Evolutionary conservation across 306 rosid species (phyloP).

Genomic region (Ammopiptanthus mongolicus): DNA sequence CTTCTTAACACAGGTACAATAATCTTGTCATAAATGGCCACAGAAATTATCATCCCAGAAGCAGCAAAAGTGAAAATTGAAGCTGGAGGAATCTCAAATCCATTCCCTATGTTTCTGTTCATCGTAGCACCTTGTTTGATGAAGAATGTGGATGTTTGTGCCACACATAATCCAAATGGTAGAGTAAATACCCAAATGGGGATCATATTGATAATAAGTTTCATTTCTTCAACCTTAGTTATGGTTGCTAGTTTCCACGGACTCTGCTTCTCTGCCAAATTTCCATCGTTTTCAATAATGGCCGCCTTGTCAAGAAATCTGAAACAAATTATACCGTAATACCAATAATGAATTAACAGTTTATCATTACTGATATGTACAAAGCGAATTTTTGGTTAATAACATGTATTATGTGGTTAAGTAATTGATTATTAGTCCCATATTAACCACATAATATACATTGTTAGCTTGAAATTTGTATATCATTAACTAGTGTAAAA

Average conservation of each 20-base stretch:
- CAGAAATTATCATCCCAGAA: constrained; percentile 65
- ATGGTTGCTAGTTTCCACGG: constrained; percentile 72
- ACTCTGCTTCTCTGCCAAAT: constrained; percentile 38
- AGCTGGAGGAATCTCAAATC: constrained; percentile 69
- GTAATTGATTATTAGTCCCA: background rate
- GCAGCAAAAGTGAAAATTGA: constrained; percentile 65
- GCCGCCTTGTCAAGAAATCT: constrained; percentile 98
- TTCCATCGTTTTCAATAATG: constrained; percentile 32
- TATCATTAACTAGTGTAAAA: no score
- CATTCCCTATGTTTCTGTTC: constrained; percentile 36
- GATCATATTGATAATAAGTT: constrained; percentile 74
- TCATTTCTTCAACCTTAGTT: constrained; percentile 80
- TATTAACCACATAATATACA: background rate
- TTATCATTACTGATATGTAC: background rate
- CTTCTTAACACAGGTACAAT: constrained; percentile 59
- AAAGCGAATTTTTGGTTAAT: no score
- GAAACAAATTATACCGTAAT: background rate
- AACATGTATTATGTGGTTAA: background rate
- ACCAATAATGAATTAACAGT: background rate
- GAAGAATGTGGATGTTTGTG: constrained; percentile 85
- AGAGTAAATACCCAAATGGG: constrained; percentile 78
- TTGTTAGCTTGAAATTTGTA: no score
- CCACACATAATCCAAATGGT: constrained; percentile 68
- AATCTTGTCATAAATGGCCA: constrained; percentile 63
- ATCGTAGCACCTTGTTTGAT: constrained; percentile 61